Evolutionary conservation across 192 early-diverging fungal genomes (phyloP).

Genomic region (Coemansia sp.): DNA sequence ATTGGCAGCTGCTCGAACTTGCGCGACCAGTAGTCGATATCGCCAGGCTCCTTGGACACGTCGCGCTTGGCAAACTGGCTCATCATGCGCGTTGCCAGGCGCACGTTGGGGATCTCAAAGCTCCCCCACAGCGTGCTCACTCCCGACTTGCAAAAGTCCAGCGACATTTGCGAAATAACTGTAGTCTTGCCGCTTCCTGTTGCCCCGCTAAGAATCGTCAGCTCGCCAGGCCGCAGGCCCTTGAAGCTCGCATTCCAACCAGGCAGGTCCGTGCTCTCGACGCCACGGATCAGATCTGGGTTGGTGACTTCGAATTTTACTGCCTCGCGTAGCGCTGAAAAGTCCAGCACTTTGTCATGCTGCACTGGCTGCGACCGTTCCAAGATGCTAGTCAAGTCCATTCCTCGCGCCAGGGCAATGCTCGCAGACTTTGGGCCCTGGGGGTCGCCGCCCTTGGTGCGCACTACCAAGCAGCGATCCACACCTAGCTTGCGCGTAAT

Average conservation of each 20-base stretch:
- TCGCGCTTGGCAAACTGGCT: conserved; percentile 62
- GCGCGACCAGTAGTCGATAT: conserved; percentile 60
- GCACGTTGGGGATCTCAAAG: conserved; percentile 72
- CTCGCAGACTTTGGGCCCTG: conserved; percentile 57
- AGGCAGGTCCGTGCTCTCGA: conserved; percentile 61
- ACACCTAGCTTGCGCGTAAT: conserved; percentile 65
- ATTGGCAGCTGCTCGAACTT: conserved; percentile 69
- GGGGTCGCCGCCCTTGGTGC: conserved; percentile 36
- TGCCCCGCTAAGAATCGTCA: conserved; percentile 66
- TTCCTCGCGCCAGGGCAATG: conserved; percentile 50
- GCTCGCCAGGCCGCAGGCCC: conserved; percentile 67
- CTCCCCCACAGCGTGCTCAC: conserved; percentile 74
- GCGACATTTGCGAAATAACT: conserved; percentile 65
- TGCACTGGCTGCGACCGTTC: conserved; percentile 50
- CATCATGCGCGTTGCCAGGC: conserved; percentile 67
- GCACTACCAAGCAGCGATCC: conserved; percentile 61
- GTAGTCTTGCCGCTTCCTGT: conserved; percentile 75
- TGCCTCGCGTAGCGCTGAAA: conserved; percentile 60
- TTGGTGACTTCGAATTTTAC: conserved; percentile 63
- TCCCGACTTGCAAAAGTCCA: conserved; percentile 67
- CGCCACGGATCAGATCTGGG: conserved; percentile 64
- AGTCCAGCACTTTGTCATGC: conserved; percentile 68
- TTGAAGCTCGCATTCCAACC: conserved; percentile 63
- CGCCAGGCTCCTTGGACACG: conserved; percentile 48
- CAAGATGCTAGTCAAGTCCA: conserved; percentile 48